Percentiles rank a stretch among this genome's conserved stretches.
These are phyloP conservation scores for Auriscalpium orientale DNA, from an alignment of 768 basidiomycete genomes.

Conservation along the genomic window DNA sequence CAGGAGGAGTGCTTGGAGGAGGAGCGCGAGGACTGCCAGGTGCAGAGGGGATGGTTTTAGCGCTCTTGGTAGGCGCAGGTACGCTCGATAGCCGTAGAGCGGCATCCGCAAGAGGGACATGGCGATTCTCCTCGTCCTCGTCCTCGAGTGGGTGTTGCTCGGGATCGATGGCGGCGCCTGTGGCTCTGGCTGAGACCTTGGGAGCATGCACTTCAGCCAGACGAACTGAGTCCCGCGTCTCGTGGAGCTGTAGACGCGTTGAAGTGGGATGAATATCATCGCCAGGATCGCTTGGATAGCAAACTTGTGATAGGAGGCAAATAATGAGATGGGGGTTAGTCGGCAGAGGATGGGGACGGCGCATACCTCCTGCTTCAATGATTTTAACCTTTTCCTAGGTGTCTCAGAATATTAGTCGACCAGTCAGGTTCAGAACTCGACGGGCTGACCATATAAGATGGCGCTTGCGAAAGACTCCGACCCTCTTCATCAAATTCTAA, in stretches of 20 bases:
- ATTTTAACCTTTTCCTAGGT: conserved; percentile 11
- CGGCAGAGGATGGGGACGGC: not conserved
- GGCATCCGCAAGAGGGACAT: conserved; percentile 6
- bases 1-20: conserved; percentile 7
- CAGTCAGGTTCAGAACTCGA: conserved; percentile 4
- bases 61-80: conserved; percentile 2
- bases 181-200: no score
- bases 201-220: conserved; percentile 4
- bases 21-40: conserved; percentile 8
- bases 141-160: no score
- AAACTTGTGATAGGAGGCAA: not conserved
- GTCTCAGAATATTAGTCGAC: not conserved
- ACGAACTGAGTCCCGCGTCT: no score
- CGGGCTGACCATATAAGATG: conserved; percentile 12
- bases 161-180: no score
- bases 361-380: conserved; percentile 10
- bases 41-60: not conserved
- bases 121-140: no score
- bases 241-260: not conserved
- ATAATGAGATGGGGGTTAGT: not conserved
- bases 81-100: conserved; percentile 8
- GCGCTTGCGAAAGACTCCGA: not conserved
- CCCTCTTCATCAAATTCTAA: conserved; percentile 8
- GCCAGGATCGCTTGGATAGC: conserved; percentile 13
- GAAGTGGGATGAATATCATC: conserved; percentile 11